Conservation (phyloP, 805 yeast genomes). For the Starmerella geochares region DNA sequence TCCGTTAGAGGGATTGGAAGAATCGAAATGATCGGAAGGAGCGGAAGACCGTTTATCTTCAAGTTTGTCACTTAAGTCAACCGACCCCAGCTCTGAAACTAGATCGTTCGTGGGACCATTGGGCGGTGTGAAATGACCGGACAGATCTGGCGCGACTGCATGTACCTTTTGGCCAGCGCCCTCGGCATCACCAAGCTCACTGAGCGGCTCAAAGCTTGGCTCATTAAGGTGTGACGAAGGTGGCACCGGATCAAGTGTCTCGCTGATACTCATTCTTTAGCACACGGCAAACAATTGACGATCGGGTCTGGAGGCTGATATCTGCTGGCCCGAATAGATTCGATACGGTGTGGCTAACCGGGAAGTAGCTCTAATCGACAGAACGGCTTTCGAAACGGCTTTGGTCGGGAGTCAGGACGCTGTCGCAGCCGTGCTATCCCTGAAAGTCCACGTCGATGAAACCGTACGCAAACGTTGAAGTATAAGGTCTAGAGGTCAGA, state of each 20-base stretch:
- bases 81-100: not conserved
- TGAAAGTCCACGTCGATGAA: not conserved
- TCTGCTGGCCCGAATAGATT: not conserved
- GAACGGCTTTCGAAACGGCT: not conserved
- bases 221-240: not conserved
- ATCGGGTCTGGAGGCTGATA: not conserved
- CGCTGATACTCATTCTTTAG: not conserved
- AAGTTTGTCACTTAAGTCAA: not conserved
- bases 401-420: not conserved
- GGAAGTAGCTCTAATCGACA: not conserved
- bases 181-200: not conserved
- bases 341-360: not conserved
- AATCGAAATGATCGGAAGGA: too few species aligned
- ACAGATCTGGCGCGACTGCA: not conserved
- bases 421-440: not conserved
- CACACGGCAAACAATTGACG: not conserved
- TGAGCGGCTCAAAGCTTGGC: not conserved
- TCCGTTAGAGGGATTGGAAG: too few species aligned
- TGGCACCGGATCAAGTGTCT: not conserved
- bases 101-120: not conserved
- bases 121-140: not conserved
- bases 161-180: not conserved
- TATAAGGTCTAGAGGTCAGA: not conserved
- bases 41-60: too few species aligned
- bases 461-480: not conserved